phyloP scores from a whole-genome alignment of 768 basidiomycete genomes.

The Lactarius psammicola region DNA sequence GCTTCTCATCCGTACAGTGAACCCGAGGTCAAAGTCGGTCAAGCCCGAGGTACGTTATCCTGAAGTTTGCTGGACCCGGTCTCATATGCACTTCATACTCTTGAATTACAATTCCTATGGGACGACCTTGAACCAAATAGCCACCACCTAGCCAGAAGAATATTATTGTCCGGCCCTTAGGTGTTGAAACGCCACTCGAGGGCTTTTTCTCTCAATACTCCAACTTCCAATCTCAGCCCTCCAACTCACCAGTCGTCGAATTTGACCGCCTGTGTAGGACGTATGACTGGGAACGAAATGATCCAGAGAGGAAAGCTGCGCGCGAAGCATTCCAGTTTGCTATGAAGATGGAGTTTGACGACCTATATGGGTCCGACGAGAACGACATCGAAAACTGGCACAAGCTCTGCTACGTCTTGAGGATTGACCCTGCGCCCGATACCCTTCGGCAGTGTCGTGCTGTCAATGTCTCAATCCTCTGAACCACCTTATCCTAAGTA shows the following conservation, averaged over 20 bases:
- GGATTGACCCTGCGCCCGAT: slow-evolving; percentile 23
- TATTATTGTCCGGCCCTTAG: not conserved
- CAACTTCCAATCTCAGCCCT: slow-evolving; percentile 18
- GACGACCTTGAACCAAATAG: not conserved
- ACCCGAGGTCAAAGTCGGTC: not conserved
- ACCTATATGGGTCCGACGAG: slow-evolving; percentile 28
- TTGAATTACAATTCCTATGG: not conserved
- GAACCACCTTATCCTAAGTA: not conserved
- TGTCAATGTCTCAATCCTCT: not conserved
- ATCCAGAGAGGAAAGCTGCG: not conserved
- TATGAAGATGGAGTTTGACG: slow-evolving; percentile 26
- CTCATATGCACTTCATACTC: not conserved
- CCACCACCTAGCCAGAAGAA: not conserved
- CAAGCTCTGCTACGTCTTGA: slow-evolving; percentile 25
- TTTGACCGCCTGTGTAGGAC: slow-evolving; percentile 20
- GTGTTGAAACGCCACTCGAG: slow-evolving; percentile 9
- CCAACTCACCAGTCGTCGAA: slow-evolving; percentile 12
- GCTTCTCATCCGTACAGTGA: not conserved
- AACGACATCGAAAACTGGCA: slow-evolving; percentile 25
- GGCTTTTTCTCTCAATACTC: slow-evolving; percentile 28
- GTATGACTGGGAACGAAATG: not conserved
- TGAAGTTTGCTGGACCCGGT: not conserved
- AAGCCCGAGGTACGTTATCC: not conserved
- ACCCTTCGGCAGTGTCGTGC: slow-evolving; percentile 7
- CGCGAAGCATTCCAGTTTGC: slow-evolving; percentile 8